These are phyloP conservation scores for Cercospora canescens DNA, from an alignment of 2,329 filamentous ascomycete genomes.

Conservation along the genomic window DNA sequence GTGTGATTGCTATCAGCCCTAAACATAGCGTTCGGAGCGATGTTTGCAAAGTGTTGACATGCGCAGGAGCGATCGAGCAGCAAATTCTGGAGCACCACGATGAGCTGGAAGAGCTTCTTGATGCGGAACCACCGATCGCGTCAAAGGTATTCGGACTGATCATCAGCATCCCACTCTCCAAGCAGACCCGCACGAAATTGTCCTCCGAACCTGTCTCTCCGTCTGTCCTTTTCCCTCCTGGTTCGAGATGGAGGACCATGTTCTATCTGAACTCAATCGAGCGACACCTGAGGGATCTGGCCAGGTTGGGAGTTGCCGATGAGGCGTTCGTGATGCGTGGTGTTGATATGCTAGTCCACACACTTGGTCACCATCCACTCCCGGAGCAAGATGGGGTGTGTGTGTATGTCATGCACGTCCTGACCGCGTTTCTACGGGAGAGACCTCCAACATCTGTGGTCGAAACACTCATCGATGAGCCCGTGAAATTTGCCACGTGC, in stretches of 20 bases:
- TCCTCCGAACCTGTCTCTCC: constrained; percentile 55
- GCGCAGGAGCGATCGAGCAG: constrained; percentile 62
- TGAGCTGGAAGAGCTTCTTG: constrained; percentile 78
- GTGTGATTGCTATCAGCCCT: constrained; percentile 30
- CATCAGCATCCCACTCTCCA: constrained; percentile 51
- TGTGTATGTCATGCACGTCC: constrained; percentile 18
- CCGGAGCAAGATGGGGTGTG: constrained; percentile 11
- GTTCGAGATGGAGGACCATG: constrained; percentile 65
- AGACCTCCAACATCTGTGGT: constrained; percentile 19
- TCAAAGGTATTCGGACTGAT: constrained; percentile 58
- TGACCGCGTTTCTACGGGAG: constrained; percentile 32
- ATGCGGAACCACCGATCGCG: constrained; percentile 60
- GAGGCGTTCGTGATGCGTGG: constrained; percentile 31
- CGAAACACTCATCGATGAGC: constrained; percentile 24
- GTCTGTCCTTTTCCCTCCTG: constrained; percentile 65
- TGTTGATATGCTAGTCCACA: constrained; percentile 26
- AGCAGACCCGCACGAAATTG: constrained; percentile 51
- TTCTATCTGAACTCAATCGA: constrained; percentile 70
- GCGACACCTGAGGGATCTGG: constrained; percentile 54
- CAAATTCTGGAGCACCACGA: constrained; percentile 82
- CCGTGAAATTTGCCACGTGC: constrained; percentile 23
- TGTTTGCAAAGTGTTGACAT: constrained; percentile 28
- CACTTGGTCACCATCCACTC: constrained; percentile 26
- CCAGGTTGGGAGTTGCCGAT: constrained; percentile 31
- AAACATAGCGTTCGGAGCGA: constrained; percentile 28